A percentile compares a stretch with the other conserved stretches of the same genome.
Conservation (phyloP, 75 land plant genomes). For the Pinus albicaulis region DNA sequence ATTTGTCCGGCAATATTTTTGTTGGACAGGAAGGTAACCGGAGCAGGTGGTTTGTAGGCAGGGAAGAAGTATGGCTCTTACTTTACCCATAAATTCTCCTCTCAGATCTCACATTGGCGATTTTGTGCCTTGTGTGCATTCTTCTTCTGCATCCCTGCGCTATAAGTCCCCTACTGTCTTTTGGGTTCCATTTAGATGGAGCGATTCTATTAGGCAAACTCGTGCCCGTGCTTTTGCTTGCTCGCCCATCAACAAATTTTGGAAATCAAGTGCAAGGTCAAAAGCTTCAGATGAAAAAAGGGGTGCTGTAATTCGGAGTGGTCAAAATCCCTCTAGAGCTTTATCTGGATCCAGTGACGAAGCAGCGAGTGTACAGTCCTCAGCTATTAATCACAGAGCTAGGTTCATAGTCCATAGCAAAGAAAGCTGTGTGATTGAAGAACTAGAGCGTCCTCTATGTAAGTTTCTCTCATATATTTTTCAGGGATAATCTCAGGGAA, state of each 20-base stretch:
- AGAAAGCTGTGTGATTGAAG: slow-evolving; percentile 7
- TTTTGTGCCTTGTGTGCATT: neutral
- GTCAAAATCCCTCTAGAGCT: neutral
- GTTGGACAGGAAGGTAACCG: no score
- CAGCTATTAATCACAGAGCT: neutral
- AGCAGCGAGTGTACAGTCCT: neutral
- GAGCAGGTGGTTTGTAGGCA: no score
- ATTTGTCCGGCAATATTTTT: no score
- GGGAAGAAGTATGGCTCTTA: neutral
- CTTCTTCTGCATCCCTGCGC: neutral
- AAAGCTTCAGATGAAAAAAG: neutral
- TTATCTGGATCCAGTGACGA: slow-evolving; percentile 13
- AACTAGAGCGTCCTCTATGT: slow-evolving; percentile 12
- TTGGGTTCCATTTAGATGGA: slow-evolving; percentile 1
- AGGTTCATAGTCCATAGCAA: neutral
- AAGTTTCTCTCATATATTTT: neutral
- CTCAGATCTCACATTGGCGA: neutral
- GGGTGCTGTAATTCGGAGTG: neutral
- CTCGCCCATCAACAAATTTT: neutral
- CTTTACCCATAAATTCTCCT: neutral
- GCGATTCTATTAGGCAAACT: neutral
- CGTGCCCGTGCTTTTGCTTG: neutral
- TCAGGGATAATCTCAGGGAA: neutral
- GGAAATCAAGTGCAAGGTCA: neutral
- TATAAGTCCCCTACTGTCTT: neutral